Conservation (phyloP, 2,329 filamentous ascomycete genomes). For the Botrytis aclada region DNA sequence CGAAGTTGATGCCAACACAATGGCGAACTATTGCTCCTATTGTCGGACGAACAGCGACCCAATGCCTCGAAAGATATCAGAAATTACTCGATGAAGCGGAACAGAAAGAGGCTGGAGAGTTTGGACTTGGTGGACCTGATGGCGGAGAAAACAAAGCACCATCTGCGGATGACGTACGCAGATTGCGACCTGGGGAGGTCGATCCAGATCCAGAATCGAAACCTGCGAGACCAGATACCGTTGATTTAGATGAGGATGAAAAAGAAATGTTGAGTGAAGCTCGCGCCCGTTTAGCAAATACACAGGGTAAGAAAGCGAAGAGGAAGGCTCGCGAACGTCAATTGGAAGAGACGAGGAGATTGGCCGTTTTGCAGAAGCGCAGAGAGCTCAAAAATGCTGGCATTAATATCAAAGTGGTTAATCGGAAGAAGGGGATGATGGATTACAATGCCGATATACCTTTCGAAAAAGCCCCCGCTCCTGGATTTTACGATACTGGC, state of each 20-base stretch:
- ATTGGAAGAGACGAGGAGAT: conserved; percentile 85
- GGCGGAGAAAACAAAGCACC: conserved; percentile 85
- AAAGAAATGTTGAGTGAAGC: conserved; percentile 99
- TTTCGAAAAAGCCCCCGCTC: conserved; percentile 86
- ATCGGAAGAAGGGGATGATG: conserved; percentile 93
- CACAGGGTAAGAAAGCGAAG: conserved; percentile 98
- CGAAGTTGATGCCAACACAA: conserved; percentile 98
- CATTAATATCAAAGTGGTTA: conserved; percentile 95
- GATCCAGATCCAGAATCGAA: conserved; percentile 98
- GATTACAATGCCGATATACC: conserved; percentile 99
- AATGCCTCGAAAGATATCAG: conserved; percentile 95
- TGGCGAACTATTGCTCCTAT: conserved; percentile 98
- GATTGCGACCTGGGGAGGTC: conserved; percentile 84
- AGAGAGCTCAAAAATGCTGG: conserved; percentile 95
- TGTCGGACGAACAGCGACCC: conserved; percentile 92
- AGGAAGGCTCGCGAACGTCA: conserved; percentile 93
- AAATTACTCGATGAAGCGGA: conserved; percentile 95
- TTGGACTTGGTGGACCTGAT: conserved; percentile 80
- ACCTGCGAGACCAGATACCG: conserved; percentile 90
- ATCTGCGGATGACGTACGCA: conserved; percentile 86
- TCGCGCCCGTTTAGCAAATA: conserved; percentile 92
- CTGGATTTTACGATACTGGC: conserved; percentile 88
- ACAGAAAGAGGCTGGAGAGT: conserved; percentile 73
- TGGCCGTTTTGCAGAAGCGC: conserved; percentile 90
- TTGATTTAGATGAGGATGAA: conserved; percentile 97